These are phyloP conservation scores for Hanseniaspora lindneri DNA, from an alignment of 805 yeast species.

Conservation along the genomic window DNA sequence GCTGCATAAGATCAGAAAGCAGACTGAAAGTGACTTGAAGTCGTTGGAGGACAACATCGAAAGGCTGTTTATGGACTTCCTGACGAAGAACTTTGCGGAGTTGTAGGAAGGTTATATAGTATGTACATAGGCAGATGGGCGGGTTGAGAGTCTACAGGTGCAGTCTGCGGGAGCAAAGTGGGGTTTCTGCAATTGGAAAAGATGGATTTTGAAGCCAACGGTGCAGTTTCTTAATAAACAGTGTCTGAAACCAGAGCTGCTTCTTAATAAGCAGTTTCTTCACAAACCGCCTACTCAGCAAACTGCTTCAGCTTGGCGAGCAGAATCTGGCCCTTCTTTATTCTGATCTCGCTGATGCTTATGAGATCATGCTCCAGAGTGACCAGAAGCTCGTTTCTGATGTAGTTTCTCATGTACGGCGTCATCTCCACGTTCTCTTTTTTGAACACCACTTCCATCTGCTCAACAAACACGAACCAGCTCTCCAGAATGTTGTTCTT, in stretches of 20 bases:
- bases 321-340: slow-evolving; percentile 3
- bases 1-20: slow-evolving; percentile 64
- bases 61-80: slow-evolving; percentile 11
- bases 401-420: background rate
- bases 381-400: background rate
- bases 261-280: no score
- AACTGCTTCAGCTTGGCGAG: slow-evolving; percentile 1
- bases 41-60: slow-evolving; percentile 13
- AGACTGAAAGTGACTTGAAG: slow-evolving; percentile 48
- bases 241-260: no score
- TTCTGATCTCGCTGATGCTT: background rate
- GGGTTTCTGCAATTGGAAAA: no score
- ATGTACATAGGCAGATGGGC: no score
- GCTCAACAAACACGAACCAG: slow-evolving; percentile 12
- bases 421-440: slow-evolving; percentile 3
- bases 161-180: no score
- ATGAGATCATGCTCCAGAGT: slow-evolving; percentile 7
- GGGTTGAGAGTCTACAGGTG: no score
- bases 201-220: no score
- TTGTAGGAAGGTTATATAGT: background rate
- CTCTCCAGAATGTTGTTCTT: slow-evolving; percentile 10
- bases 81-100: slow-evolving; percentile 11
- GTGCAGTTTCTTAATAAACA: no score
- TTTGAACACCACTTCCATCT: slow-evolving; percentile 3
- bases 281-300: background rate